Evolutionary conservation across 257 asterid genomes (phyloP).

Genomic region (Przewalskia tangutica): DNA sequence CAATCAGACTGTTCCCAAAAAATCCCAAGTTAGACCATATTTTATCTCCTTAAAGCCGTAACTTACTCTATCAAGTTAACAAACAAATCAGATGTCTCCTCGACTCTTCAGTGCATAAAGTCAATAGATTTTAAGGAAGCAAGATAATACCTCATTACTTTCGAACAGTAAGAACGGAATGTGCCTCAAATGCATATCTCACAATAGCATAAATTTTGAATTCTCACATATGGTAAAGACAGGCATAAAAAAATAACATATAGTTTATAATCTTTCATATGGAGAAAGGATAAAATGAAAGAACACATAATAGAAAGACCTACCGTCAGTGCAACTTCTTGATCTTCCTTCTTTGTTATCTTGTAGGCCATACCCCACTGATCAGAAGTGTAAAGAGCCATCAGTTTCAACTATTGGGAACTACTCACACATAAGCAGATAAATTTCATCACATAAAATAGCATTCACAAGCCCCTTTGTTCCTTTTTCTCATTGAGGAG

Average conservation of each 20-base stretch:
- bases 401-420: background rate
- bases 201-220: background rate
- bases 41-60: background rate
- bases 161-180: background rate
- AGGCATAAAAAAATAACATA: background rate
- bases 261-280: background rate
- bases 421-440: background rate
- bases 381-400: background rate
- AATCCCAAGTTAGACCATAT: background rate
- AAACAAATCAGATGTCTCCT: background rate
- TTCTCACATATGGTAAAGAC: background rate
- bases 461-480: background rate
- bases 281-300: background rate
- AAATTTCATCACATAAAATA: background rate
- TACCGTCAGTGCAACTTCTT: conserved; percentile 69
- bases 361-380: conserved; percentile 98
- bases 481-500: background rate
- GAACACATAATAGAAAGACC: background rate
- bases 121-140: background rate
- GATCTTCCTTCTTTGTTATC: conserved; percentile 54
- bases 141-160: background rate
- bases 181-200: background rate
- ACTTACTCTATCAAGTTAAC: background rate
- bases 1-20: background rate
- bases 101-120: background rate